These are phyloP conservation scores for Albophoma yamanashiensis DNA, from an alignment of 2,329 filamentous ascomycete species.

Conservation along the genomic window DNA sequence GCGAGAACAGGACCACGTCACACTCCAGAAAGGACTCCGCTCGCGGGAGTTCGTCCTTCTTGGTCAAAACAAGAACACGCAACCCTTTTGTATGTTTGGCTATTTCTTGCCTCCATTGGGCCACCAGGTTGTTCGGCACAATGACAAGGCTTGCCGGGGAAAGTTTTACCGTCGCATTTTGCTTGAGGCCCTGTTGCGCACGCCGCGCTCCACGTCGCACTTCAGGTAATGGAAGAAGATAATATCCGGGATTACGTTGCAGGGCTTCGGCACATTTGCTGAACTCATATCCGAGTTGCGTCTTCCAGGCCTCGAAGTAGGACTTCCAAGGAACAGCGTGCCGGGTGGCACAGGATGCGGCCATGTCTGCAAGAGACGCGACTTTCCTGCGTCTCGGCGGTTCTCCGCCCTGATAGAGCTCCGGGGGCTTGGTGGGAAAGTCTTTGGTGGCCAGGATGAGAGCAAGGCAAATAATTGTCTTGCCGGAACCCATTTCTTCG, in stretches of 20 bases:
- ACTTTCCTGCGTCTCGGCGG: conserved; percentile 31
- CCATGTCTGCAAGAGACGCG: conserved; percentile 64
- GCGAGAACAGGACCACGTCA: conserved; percentile 72
- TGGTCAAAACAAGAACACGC: conserved; percentile 51
- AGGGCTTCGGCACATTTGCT: conserved; percentile 45
- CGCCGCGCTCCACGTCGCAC: conserved; percentile 16
- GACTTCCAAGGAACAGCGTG: conserved; percentile 60
- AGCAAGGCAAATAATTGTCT: conserved; percentile 77
- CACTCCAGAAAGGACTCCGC: conserved; percentile 49
- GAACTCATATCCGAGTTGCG: conserved; percentile 36
- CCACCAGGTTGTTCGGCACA: conserved; percentile 71
- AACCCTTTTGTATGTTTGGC: conserved; percentile 62
- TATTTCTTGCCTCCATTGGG: conserved; percentile 79
- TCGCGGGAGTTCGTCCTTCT: conserved; percentile 43
- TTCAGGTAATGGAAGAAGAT: conserved; percentile 39
- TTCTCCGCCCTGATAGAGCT: conserved; percentile 38
- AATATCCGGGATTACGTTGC: conserved; percentile 45
- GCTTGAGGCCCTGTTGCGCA: conserved; percentile 3
- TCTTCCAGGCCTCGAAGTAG: conserved; percentile 43
- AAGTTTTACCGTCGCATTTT: conserved; percentile 45
- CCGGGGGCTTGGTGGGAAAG: conserved; percentile 55
- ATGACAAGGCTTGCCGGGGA: conserved; percentile 66
- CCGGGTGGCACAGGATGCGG: conserved; percentile 56
- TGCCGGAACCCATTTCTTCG: conserved; percentile 74
- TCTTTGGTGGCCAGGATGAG: conserved; percentile 66